Evolutionary conservation across 805 yeast genomes (phyloP).

Genomic region (Teunomyces atbi): DNA sequence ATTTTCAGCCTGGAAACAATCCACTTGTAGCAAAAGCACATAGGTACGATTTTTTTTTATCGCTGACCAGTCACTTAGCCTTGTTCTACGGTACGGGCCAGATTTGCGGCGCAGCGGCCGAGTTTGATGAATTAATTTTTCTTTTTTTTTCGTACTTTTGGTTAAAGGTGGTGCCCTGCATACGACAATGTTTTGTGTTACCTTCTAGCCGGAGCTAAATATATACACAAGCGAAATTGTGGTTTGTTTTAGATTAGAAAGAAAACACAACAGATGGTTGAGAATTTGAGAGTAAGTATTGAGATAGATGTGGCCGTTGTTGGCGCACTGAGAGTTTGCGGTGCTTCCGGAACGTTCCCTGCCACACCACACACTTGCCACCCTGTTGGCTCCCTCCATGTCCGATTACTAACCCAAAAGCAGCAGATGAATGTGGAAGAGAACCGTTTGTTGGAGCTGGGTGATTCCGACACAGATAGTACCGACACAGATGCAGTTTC

Average conservation of each 20-base stretch:
- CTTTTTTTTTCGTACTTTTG: not conserved
- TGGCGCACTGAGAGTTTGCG: no score
- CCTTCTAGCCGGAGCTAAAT: not conserved
- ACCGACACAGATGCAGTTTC: not conserved
- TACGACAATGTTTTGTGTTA: not conserved
- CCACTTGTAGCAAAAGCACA: no score
- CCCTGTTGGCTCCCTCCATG: not conserved
- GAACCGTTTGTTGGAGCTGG: constrained; percentile 8
- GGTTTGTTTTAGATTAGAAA: not conserved
- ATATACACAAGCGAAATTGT: not conserved
- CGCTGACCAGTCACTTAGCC: no score
- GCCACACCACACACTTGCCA: not conserved
- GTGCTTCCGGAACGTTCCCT: no score
- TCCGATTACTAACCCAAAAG: not conserved
- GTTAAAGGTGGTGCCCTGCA: not conserved
- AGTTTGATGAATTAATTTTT: not conserved
- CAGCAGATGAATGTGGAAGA: constrained; percentile 6
- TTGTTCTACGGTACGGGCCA: no score
- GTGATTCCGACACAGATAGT: not conserved
- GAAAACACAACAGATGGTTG: not conserved
- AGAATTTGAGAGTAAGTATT: not conserved
- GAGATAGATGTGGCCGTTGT: no score
- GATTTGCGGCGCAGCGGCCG: no score
- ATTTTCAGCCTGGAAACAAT: no score
- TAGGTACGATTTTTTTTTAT: no score